Percentiles rank a stretch among this genome's conserved stretches.
phyloP scores from a whole-genome alignment of 2,329 filamentous ascomycete genomes.

The Phoma sp. region DNA sequence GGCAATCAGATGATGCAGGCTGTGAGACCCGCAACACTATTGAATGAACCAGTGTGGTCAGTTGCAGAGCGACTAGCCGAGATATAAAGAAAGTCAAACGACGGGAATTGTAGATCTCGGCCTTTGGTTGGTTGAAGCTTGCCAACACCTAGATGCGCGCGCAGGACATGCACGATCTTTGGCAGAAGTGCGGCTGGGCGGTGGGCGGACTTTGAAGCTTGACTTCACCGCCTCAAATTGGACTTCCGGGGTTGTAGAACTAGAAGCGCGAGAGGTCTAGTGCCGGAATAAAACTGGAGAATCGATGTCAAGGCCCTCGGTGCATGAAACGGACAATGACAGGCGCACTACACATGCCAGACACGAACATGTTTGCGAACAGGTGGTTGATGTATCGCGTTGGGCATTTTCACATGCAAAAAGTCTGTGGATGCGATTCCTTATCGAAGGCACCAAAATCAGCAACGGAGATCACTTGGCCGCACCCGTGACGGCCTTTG shows the following conservation, averaged over 20 bases:
- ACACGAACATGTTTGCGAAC: slow-evolving; percentile 16
- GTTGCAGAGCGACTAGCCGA: slow-evolving; percentile 24
- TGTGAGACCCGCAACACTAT: slow-evolving; percentile 31
- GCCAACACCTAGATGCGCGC: slow-evolving; percentile 24
- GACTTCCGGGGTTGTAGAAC: slow-evolving; percentile 24
- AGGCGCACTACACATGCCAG: slow-evolving; percentile 31
- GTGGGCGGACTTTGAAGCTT: slow-evolving; percentile 30
- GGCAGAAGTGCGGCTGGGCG: slow-evolving; percentile 22
- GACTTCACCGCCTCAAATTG: slow-evolving; percentile 39
- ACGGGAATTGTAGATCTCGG: slow-evolving; percentile 27
- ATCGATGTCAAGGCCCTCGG: slow-evolving; percentile 14
- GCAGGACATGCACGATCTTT: slow-evolving; percentile 29
- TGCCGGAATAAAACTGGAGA: slow-evolving; percentile 35
- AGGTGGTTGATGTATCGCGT: slow-evolving; percentile 29
- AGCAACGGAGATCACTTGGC: slow-evolving; percentile 30
- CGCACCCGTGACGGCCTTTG: slow-evolving; percentile 31
- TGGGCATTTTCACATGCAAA: slow-evolving; percentile 38
- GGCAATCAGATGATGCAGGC: slow-evolving; percentile 29
- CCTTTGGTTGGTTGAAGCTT: slow-evolving; percentile 30
- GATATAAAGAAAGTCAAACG: slow-evolving; percentile 21
- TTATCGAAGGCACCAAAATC: slow-evolving; percentile 14
- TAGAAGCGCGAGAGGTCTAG: slow-evolving; percentile 26
- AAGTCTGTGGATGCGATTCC: neutral
- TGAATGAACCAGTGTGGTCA: slow-evolving; percentile 28
- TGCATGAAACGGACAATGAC: slow-evolving; percentile 24